Percentiles rank a stretch among this genome's conserved stretches.
These are phyloP conservation scores for Talaromyces thailandensis DNA, from an alignment of 495 filamentous ascomycete genomes.

Conservation along the genomic window DNA sequence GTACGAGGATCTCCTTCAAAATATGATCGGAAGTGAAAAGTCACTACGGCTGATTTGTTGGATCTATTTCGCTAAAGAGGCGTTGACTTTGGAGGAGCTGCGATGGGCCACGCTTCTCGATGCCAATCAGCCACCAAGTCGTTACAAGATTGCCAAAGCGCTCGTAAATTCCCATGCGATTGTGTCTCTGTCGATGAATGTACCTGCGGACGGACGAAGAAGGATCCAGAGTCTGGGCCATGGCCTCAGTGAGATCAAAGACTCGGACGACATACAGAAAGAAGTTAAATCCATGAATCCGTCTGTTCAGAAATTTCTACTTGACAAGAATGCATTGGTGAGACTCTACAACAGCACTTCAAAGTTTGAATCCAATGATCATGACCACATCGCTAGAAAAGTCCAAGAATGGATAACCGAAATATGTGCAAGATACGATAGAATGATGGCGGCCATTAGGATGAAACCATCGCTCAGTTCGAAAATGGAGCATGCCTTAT, in stretches of 20 bases:
- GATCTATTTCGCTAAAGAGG: slow-evolving; percentile 20
- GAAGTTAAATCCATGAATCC: slow-evolving; percentile 32
- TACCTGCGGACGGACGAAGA: slow-evolving; percentile 13
- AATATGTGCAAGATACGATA: background rate
- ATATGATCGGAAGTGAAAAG: slow-evolving; percentile 7
- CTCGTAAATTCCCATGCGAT: slow-evolving; percentile 11
- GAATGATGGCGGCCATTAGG: background rate
- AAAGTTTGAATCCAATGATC: background rate
- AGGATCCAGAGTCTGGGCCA: slow-evolving; percentile 20
- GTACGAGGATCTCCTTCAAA: slow-evolving; percentile 18
- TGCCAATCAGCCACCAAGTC: background rate
- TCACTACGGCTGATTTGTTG: slow-evolving; percentile 21
- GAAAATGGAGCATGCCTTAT: background rate
- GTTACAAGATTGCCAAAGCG: background rate
- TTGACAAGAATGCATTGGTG: background rate
- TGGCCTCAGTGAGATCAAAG: slow-evolving; percentile 23
- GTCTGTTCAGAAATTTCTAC: slow-evolving; percentile 33
- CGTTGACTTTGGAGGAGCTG: slow-evolving; percentile 18
- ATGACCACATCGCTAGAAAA: background rate
- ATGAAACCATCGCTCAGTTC: background rate
- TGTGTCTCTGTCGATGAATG: slow-evolving; percentile 7
- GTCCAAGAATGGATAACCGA: background rate
- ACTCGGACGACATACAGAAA: background rate
- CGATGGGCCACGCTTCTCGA: slow-evolving; percentile 21
- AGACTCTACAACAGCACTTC: background rate